These are phyloP conservation scores for Phytophthora hybrid DNA, from an alignment of 352 stramenopile species.

Conservation along the genomic window DNA sequence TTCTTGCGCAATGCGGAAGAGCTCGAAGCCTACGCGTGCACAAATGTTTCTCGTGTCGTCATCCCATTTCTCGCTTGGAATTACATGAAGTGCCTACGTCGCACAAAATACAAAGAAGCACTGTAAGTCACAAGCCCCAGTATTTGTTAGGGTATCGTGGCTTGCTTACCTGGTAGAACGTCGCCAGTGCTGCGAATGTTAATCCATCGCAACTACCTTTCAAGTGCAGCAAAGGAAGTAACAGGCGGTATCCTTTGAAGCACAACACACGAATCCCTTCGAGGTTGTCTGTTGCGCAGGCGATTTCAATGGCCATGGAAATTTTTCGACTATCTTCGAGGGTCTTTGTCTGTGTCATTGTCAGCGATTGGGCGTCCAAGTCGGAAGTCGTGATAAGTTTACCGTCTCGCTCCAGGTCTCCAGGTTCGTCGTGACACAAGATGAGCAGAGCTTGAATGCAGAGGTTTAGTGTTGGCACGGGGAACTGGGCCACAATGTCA, in stretches of 20 bases:
- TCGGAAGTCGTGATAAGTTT: constrained; percentile 37
- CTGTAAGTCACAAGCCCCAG: background rate
- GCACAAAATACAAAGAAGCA: background rate
- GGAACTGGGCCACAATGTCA: constrained; percentile 54
- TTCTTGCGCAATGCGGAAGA: constrained; percentile 56
- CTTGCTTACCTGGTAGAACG: constrained; percentile 56
- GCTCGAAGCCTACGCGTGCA: constrained; percentile 64
- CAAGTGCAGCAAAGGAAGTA: constrained; percentile 76
- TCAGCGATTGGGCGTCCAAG: constrained; percentile 37
- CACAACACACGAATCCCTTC: constrained; percentile 59
- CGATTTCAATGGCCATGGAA: constrained; percentile 71
- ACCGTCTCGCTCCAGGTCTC: constrained; percentile 55
- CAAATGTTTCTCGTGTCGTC: constrained; percentile 59
- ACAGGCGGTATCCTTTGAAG: constrained; percentile 75
- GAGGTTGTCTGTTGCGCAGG: constrained; percentile 53
- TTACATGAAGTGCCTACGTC: constrained; percentile 33
- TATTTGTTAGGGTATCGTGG: too few relatives aligned
- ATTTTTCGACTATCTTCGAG: constrained; percentile 62
- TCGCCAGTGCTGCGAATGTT: constrained; percentile 62
- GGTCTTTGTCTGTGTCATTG: constrained; percentile 45
- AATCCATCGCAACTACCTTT: constrained; percentile 47
- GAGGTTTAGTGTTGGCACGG: constrained; percentile 61
- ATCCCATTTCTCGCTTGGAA: constrained; percentile 47
- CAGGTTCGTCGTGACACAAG: constrained; percentile 58
- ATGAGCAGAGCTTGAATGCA: constrained; percentile 64